Base-by-base conservation (phyloP, 192 early-diverging fungal genomes). In the Thamnidium elegans region DNA sequence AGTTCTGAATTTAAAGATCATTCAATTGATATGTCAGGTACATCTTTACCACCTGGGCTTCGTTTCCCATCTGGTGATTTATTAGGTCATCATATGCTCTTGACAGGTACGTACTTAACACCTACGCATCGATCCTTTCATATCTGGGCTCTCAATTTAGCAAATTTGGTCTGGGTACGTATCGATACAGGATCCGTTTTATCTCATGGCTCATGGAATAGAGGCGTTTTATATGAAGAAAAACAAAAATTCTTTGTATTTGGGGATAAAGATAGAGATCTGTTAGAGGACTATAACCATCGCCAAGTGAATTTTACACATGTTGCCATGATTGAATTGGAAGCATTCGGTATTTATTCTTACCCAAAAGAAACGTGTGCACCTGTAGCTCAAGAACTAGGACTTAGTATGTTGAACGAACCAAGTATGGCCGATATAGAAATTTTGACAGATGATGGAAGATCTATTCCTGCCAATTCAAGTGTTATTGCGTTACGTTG, bases 241-340 rank as follows among this genome's bases (percentile, higher is more conserved):
- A 74, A 79, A 17, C 87, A 89, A 44, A 77, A 81, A 20, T 81
- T 85, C 59, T 67, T 87, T 23, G 78, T 89, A 9, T 91, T 91
- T 76, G 89, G 89, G 13, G 80, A 91, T 66, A 81, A 73, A 44
- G 64, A 71, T 3, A 80, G 89, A 26, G 81, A 78, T 65, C 70
- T 89, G n/a, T 77, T 83, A 11, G 84, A 89, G 56, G 89, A 91
- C 59, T 91, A 91, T 64, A 85, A 88, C 69, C 81, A 87, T 48
- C 82, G 89, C 34, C 86, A 88, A 44, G 80, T 88, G 39, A 91
- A 91, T 62, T 91, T 86, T 78, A 73, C 81, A 53, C 86, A 91
- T 55, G 65, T 88, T 13, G 79, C 85, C 30, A 76, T 83, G 11
- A 80, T 91, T 2, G 84, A 88, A 34, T 47, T 91, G 64, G 84